These are phyloP conservation scores for Stephanodiscus minutulus DNA, from an alignment of 108 stramenopile genomes.

Conservation along the genomic window DNA sequence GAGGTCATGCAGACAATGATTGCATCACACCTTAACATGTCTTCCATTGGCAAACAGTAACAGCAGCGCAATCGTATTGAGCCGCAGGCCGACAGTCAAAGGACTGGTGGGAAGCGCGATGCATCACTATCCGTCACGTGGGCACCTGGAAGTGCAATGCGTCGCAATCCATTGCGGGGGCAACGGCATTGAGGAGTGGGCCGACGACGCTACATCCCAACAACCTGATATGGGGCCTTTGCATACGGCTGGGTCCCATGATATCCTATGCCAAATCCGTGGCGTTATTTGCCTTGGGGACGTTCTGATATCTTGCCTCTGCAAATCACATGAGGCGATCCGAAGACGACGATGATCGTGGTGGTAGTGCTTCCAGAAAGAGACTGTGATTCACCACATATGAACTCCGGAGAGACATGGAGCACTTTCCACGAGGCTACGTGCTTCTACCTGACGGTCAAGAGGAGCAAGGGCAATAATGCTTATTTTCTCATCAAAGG, in stretches of 20 bases:
- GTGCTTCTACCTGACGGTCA: slow-evolving; percentile 60
- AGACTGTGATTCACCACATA: not conserved
- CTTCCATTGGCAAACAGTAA: slow-evolving; percentile 1
- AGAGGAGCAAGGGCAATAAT: slow-evolving; percentile 35
- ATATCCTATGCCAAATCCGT: slow-evolving; percentile 39
- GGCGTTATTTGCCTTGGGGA: slow-evolving; percentile 17
- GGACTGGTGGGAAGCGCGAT: slow-evolving; percentile 5
- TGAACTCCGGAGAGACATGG: slow-evolving; percentile 40
- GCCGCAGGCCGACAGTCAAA: not conserved
- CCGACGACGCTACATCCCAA: not conserved
- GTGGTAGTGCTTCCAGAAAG: not conserved
- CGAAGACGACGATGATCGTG: not conserved
- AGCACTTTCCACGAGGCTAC: slow-evolving; percentile 57
- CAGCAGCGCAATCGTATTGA: no score
- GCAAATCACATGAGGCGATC: not conserved
- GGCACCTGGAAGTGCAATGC: no score
- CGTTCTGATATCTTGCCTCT: slow-evolving; percentile 19
- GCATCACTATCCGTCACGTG: not conserved
- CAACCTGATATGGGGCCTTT: slow-evolving; percentile 37
- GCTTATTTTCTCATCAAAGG: slow-evolving; percentile 1
- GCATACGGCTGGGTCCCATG: slow-evolving; percentile 36
- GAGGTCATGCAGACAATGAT: slow-evolving; percentile 36
- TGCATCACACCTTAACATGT: slow-evolving; percentile 14
- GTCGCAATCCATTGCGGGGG: no score
- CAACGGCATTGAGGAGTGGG: not conserved